Conservation (phyloP, 306 rosid genomes). For the Vigna hirtella region DNA sequence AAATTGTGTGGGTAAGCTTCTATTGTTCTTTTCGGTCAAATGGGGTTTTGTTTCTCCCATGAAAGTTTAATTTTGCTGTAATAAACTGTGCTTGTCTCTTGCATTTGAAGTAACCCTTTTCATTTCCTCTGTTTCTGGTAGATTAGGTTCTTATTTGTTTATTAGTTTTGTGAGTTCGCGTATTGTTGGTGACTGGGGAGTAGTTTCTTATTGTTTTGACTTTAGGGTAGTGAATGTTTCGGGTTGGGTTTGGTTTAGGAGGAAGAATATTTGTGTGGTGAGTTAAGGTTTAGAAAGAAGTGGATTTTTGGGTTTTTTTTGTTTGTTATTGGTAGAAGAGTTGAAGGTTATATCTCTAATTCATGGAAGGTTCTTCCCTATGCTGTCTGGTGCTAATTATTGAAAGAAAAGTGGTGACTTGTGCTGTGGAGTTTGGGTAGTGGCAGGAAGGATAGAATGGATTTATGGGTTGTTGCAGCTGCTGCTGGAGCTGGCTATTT, state of each 20-base stretch:
- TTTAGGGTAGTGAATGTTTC: constrained; percentile 30
- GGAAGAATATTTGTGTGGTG: constrained; percentile 38
- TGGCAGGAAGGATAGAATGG: constrained; percentile 59
- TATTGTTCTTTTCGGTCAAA: constrained; percentile 25
- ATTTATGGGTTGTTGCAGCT: constrained; percentile 84
- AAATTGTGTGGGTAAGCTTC: constrained; percentile 16
- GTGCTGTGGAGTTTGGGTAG: constrained; percentile 56
- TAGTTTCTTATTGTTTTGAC: constrained; percentile 32
- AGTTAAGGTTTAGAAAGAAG: neutral
- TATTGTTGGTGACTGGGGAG: neutral
- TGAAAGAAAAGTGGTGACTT: constrained; percentile 49
- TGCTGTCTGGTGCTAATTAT: constrained; percentile 49
- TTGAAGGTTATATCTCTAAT: constrained; percentile 40
- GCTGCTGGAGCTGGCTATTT: constrained; percentile 85
- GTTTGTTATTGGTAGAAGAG: constrained; percentile 18
- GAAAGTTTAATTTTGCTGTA: neutral
- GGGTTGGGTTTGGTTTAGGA: constrained; percentile 32
- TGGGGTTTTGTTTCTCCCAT: constrained; percentile 25
- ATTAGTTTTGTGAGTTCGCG: neutral
- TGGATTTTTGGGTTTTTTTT: neutral
- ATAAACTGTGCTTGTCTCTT: constrained; percentile 25
- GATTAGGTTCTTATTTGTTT: neutral
- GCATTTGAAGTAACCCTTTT: constrained; percentile 23
- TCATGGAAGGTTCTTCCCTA: constrained; percentile 53
- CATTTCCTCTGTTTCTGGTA: neutral